Evolutionary conservation across 2,329 filamentous ascomycete species (phyloP), one percentile per base, ranked within the genome.

Genomic region (Diaporthe sp.): DNA sequence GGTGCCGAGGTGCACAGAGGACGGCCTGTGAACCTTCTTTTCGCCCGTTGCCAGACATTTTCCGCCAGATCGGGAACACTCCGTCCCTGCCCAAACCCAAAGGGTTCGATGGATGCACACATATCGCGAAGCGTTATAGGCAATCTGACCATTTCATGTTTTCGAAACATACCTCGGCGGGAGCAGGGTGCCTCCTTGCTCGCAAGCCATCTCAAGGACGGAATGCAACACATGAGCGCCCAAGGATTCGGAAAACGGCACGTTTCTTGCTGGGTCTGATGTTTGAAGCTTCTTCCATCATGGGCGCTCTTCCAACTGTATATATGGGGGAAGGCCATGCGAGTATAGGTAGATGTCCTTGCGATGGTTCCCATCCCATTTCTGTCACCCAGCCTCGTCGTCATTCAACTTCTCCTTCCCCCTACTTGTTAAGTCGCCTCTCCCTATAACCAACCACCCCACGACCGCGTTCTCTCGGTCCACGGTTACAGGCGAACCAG

Each of bases 1-100:
- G 62, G 44, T 53, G 62, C 62, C 62, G 62, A 68, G 62, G 62
- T 53, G 62, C 46, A 67, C 62, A 51, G 62, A 37, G 62, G 44
- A 19, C 3, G 1, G 62, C 44, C 62, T 51, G 62, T 46, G 59
- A 46, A 62, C 39, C 6, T 62, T 62, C 39, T 46, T 62, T 46
- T 10, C 42, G 61, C 42, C 42, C 12, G 25, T 12, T 25, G 25
- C 19, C 17, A 65, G 42, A 39, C 42, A 34, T 65, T 34, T 49
- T 49, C 42, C 46, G n/a, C 44, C 62, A 39, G 22, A 25, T 68
- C 31, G 44, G 62, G 46, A 53, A 17, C 28, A 25, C 12, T 51
- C 62, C 22, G 62, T 9, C 44, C 44, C 19, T 51, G 62, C 13
- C 44, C 37, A 39, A 67, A 5, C 17, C 44, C 42, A 46, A 49